Percentiles rank a stretch among this genome's conserved stretches.
phyloP scores from a whole-genome alignment of 352 stramenopile species.

The Pythium guiyangense region DNA sequence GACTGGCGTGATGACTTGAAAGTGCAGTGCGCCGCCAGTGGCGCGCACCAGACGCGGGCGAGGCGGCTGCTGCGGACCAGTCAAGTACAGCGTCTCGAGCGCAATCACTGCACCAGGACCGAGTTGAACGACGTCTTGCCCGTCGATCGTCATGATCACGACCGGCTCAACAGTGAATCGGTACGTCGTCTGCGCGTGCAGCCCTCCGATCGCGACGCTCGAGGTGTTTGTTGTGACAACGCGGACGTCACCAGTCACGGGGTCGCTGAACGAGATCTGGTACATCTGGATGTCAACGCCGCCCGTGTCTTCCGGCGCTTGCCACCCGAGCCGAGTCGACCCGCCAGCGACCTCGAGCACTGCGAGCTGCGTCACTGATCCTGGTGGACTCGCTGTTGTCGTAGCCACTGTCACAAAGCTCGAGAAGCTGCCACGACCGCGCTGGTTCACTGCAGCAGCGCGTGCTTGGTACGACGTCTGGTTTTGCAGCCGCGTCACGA shows the following conservation, averaged over 20 bases:
- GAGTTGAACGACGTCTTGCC: not conserved
- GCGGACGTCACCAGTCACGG: not conserved
- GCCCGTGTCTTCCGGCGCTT: slow-evolving; percentile 23
- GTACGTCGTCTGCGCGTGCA: slow-evolving; percentile 23
- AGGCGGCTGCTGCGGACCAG: slow-evolving; percentile 18
- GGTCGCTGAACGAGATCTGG: slow-evolving; percentile 17
- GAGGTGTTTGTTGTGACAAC: slow-evolving; percentile 13
- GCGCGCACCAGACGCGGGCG: slow-evolving; percentile 22
- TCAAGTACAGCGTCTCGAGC: slow-evolving; percentile 10
- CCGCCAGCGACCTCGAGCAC: slow-evolving; percentile 18
- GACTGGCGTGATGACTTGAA: slow-evolving; percentile 27
- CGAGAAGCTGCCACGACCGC: slow-evolving; percentile 22
- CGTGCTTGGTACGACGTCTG: slow-evolving; percentile 25
- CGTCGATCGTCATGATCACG: not conserved
- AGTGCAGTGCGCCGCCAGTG: slow-evolving; percentile 38
- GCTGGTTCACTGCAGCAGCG: slow-evolving; percentile 19
- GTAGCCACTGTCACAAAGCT: slow-evolving; percentile 15
- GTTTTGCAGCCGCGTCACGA: slow-evolving; percentile 14
- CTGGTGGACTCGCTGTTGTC: slow-evolving; percentile 15
- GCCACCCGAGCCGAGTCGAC: slow-evolving; percentile 23
- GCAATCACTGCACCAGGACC: not conserved
- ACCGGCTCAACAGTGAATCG: slow-evolving; percentile 22
- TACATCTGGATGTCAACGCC: slow-evolving; percentile 23
- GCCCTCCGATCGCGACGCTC: slow-evolving; percentile 13
- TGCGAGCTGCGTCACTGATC: slow-evolving; percentile 14